Percentiles rank a stretch among this genome's conserved stretches.
phyloP scores from a whole-genome alignment of 169 alveolate species.

The Plasmodium coatneyi region DNA sequence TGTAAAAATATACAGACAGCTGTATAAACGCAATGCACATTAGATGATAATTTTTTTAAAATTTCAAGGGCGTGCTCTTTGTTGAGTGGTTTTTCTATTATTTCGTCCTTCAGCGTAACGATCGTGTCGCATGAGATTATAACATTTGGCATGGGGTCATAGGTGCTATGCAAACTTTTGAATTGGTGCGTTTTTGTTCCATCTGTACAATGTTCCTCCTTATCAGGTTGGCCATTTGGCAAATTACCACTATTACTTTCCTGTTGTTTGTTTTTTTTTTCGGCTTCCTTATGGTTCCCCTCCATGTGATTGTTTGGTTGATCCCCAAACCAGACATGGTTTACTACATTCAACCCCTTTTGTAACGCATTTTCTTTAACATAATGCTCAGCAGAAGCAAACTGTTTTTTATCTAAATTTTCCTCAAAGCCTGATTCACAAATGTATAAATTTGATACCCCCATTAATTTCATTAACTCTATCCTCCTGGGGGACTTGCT shows the following conservation, averaged over 20 bases:
- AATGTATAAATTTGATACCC: constrained; percentile 40
- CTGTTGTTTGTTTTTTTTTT: not conserved
- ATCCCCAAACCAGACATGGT: constrained; percentile 76
- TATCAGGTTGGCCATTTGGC: not conserved
- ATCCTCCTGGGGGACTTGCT: constrained; percentile 74
- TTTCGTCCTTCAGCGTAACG: constrained; percentile 70
- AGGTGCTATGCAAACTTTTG: constrained; percentile 16
- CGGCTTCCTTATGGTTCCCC: not conserved
- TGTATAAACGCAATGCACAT: constrained; percentile 77
- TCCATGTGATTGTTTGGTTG: not conserved
- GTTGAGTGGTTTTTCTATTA: constrained; percentile 83
- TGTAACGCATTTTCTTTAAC: constrained; percentile 80
- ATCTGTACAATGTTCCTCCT: not conserved
- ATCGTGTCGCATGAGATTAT: constrained; percentile 81
- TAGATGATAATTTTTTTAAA: constrained; percentile 63
- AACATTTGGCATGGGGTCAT: constrained; percentile 42
- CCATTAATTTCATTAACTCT: constrained; percentile 53
- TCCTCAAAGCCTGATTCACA: constrained; percentile 83
- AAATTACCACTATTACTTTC: not conserved
- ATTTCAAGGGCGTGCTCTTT: constrained; percentile 79
- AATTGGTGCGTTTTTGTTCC: constrained; percentile 1
- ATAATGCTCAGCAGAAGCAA: constrained; percentile 79
- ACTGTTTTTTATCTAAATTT: constrained; percentile 77
- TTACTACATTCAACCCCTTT: constrained; percentile 81
- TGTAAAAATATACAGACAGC: constrained; percentile 80